Evolutionary conservation across 1,284 basidiomycete genomes (phyloP).

Genomic region (Ceraceosorus guamensis): DNA sequence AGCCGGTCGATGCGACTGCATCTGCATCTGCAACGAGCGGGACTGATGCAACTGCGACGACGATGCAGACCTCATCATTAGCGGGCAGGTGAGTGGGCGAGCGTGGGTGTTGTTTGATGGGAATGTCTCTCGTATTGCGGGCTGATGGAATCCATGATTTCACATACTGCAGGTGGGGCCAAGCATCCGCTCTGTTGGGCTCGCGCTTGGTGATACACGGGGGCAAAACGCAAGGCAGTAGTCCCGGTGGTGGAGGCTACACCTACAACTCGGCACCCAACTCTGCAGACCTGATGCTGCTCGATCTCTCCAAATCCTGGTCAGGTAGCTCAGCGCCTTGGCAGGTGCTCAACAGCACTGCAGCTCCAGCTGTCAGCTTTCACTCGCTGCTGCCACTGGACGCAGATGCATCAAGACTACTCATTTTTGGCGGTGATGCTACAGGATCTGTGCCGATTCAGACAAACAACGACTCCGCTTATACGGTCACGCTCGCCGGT

Average conservation of each 20-base stretch:
- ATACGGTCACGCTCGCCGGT: constrained; percentile 15
- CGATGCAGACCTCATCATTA: too few species aligned
- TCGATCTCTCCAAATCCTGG: constrained; percentile 27
- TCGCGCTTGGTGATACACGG: constrained; percentile 32
- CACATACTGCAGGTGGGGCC: constrained; percentile 26
- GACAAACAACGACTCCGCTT: constrained; percentile 36
- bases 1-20: too few species aligned
- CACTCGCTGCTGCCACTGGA: constrained; percentile 36
- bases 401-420: constrained; percentile 10
- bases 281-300: constrained; percentile 23
- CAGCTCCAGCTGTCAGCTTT: constrained; percentile 25
- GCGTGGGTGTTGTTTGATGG: too few species aligned
- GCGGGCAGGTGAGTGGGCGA: too few species aligned
- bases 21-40: too few species aligned
- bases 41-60: too few species aligned
- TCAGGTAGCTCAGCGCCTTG: constrained; percentile 23
- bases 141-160: too few species aligned
- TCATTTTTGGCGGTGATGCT: constrained; percentile 37
- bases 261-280: constrained; percentile 34
- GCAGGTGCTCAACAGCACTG: constrained; percentile 8
- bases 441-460: constrained; percentile 17
- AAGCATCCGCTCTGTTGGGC: constrained; percentile 28
- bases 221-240: constrained; percentile 33
- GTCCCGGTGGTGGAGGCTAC: constrained; percentile 24
- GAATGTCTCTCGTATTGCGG: too few species aligned